These are phyloP conservation scores for Austroboletus novae-zelandiae DNA, from an alignment of 1,284 basidiomycete species.

Conservation along the genomic window DNA sequence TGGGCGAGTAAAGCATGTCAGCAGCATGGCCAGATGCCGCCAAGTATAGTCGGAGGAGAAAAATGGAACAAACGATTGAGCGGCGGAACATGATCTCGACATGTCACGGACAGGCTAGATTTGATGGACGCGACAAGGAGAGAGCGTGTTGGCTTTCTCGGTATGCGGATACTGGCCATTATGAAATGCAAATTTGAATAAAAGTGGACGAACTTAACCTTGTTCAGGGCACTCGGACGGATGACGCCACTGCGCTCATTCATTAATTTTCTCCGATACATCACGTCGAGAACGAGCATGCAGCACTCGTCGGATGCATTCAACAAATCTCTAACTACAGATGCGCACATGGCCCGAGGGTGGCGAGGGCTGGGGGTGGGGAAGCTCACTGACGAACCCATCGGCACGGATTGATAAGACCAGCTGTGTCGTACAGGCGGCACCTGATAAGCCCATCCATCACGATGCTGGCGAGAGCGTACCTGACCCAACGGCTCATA, in stretches of 20 bases:
- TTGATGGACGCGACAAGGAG: conserved; percentile 28
- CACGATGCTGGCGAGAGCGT: conserved; percentile 19
- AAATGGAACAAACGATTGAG: conserved; percentile 42
- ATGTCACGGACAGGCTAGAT: conserved; percentile 23
- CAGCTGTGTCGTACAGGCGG: conserved; percentile 7
- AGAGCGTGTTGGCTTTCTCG: conserved; percentile 24
- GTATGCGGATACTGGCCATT: conserved; percentile 31
- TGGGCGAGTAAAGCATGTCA: conserved; percentile 50
- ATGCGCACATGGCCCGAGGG: conserved; percentile 12
- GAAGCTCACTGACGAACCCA: conserved; percentile 7
- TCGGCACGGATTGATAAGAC: conserved; percentile 26
- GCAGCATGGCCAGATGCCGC: conserved; percentile 57
- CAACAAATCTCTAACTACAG: conserved; percentile 29
- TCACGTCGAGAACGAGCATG: conserved; percentile 31
- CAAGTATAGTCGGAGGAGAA: conserved; percentile 53
- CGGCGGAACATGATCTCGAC: conserved; percentile 25
- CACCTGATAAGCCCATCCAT: conserved; percentile 20
- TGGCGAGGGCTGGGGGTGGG: conserved; percentile 10
- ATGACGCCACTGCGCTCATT: conserved; percentile 32
- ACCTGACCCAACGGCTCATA: conserved; percentile 21
- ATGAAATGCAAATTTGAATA: conserved; percentile 37
- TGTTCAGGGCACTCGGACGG: conserved; percentile 29
- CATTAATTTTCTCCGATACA: conserved; percentile 36
- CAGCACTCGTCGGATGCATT: conserved; percentile 15
- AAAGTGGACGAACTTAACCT: conserved; percentile 39